Evolutionary conservation across 352 stramenopile genomes (phyloP).

Genomic region (Pythium folliculosum): DNA sequence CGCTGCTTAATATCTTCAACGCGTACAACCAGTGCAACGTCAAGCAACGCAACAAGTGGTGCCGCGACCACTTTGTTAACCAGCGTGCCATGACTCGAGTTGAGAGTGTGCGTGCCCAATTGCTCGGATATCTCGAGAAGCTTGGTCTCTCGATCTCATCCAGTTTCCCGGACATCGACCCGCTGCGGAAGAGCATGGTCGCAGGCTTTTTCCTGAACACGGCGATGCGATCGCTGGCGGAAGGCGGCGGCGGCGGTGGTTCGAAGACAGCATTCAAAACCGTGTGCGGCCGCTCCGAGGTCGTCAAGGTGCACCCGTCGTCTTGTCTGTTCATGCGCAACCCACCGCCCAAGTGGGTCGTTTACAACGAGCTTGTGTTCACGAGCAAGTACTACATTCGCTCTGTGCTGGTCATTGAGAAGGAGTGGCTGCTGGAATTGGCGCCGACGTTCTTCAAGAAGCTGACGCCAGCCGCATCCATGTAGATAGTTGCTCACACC

Average conservation of each 20-base stretch:
- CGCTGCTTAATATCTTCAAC: conserved; percentile 82
- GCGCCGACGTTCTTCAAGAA: conserved; percentile 85
- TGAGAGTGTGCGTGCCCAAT: conserved; percentile 77
- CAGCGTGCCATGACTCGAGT: conserved; percentile 80
- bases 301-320: conserved; percentile 89
- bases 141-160: conserved; percentile 68
- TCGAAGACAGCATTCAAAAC: conserved; percentile 88
- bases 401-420: conserved; percentile 86
- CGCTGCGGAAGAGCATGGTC: conserved; percentile 87
- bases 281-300: conserved; percentile 78
- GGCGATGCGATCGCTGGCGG: conserved; percentile 79
- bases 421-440: conserved; percentile 87
- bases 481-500: conserved; percentile 1
- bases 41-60: conserved; percentile 88
- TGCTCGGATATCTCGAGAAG: conserved; percentile 73
- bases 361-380: conserved; percentile 91
- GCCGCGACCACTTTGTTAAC: conserved; percentile 87
- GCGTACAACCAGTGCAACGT: conserved; percentile 64
- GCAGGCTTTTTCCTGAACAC: conserved; percentile 90
- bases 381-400: conserved; percentile 92
- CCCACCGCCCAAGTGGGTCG: conserved; percentile 79
- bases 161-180: conserved; percentile 75
- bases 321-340: conserved; percentile 90
- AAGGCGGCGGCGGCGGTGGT: conserved; percentile 51
- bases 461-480: conserved; percentile 31